Conservation (phyloP, 2,329 filamentous ascomycete genomes). For the Talaromyces marneffei region DNA sequence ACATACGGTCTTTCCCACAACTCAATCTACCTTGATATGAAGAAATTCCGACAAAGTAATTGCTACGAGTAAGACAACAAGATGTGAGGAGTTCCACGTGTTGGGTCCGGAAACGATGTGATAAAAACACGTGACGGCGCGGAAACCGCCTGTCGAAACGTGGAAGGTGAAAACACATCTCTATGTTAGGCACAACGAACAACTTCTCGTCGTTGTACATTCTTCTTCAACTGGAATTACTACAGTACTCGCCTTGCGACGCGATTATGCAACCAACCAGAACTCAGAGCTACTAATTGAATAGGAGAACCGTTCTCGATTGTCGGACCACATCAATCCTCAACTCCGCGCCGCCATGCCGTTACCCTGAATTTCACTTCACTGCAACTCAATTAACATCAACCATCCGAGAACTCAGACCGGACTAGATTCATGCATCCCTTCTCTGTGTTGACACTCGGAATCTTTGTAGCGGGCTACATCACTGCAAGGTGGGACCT, state of each 20-base stretch:
- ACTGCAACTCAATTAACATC: neutral
- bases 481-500: constrained; percentile 99
- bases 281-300: neutral
- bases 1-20: neutral
- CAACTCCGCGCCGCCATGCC: neutral
- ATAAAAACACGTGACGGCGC: neutral
- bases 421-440: constrained; percentile 70
- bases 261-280: neutral
- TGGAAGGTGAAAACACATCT: neutral
- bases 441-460: constrained; percentile 90
- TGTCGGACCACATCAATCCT: neutral
- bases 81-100: neutral
- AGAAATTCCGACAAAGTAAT: neutral
- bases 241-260: neutral
- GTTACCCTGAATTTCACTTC: constrained; percentile 3
- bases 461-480: constrained; percentile 99
- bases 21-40: neutral
- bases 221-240: neutral
- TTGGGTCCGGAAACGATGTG: neutral
- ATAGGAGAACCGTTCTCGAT: neutral
- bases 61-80: neutral
- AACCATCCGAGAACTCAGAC: constrained; percentile 17
- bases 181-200: neutral
- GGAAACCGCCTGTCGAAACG: neutral
- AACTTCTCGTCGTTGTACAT: neutral